Base-by-base conservation (phyloP, 192 early-diverging fungal species). In the Diversispora epigaea region DNA sequence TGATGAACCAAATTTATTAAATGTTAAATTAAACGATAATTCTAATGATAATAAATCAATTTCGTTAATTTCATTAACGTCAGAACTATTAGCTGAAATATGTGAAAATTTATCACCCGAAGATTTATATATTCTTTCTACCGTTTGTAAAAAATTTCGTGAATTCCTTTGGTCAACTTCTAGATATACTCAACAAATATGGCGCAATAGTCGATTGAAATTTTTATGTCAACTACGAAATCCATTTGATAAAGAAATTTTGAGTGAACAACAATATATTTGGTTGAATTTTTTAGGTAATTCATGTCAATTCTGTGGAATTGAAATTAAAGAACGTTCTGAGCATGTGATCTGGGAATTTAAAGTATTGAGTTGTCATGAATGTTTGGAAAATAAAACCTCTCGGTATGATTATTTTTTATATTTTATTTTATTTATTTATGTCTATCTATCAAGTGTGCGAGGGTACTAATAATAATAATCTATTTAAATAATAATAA, bases 191-290 rank as follows among this genome's bases (percentile, higher is more conserved):
- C 50, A 54, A 54, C 50, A 54, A 54, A 54, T 54, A 11, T 54
- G 50, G 50, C 50, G 50, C 14, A 54, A 54, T 11, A 17, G 14
- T 54, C 12, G 50, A 54, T 4, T 54, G n/a, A 17, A 17, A 54
- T 17, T 54, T 11, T 54, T 11, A 4, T 54, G 14, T 17, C 50
- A 14, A 54, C 25, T 32, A 32, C 25, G 25, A 32, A 32, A 32
- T 32, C 25, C 25, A 32, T 32, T 32, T 32, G 50, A 54, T 54
- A 17, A 11, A 0, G n/a, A 7, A 54, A 17, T 11, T 4, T 14
- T 54, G 50, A 17, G 50, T 54, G 50, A 54, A 54, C 50, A 54
- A 11, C 50, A 54, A 54, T 54, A 54, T 54, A 54, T 54, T 54
- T 54, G 50, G 50, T 54, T 54, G n/a, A 54, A 54, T 17, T 11